A percentile compares a stretch with the other conserved stretches of the same genome.
Evolutionary conservation across 768 basidiomycete genomes (phyloP).

Genomic region (Suillus placidus): DNA sequence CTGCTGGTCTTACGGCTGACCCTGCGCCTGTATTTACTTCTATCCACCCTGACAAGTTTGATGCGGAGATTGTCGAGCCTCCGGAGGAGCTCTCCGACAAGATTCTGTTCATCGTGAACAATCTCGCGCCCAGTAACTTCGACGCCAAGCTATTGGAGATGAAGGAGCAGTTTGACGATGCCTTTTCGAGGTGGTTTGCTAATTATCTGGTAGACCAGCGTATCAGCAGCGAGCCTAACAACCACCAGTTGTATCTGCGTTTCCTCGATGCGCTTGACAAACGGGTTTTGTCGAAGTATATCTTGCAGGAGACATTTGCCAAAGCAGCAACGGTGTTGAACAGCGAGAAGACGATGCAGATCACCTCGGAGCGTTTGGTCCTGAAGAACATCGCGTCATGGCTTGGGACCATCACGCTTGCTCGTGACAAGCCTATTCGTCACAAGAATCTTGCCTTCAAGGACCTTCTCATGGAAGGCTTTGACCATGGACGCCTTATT

Average conservation of each 20-base stretch:
- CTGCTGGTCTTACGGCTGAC: conserved; percentile 42
- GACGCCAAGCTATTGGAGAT: conserved; percentile 87
- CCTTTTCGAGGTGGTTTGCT: conserved; percentile 93
- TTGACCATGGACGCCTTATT: conserved; percentile 85
- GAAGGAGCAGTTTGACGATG: conserved; percentile 79
- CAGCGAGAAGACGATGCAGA: conserved; percentile 86
- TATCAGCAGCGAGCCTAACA: conserved; percentile 95
- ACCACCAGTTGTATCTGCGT: conserved; percentile 92
- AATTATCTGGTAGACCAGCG: conserved; percentile 97
- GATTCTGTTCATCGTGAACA: conserved; percentile 98
- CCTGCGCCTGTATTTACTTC: conserved; percentile 68
- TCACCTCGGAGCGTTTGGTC: conserved; percentile 79
- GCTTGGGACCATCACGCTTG: conserved; percentile 93
- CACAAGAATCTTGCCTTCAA: conserved; percentile 96
- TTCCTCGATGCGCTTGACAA: conserved; percentile 85
- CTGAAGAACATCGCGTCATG: conserved; percentile 96
- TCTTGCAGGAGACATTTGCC: conserved; percentile 91
- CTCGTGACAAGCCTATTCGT: conserved; percentile 89
- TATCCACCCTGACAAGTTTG: conserved; percentile 70
- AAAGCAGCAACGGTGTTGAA: conserved; percentile 89
- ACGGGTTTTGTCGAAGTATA: conserved; percentile 65
- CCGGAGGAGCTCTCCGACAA: conserved; percentile 89
- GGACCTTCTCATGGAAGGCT: conserved; percentile 95
- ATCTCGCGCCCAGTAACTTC: conserved; percentile 93
- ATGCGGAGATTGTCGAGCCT: conserved; percentile 67